Evolutionary conservation across 2,329 filamentous ascomycete species (phyloP).

Genomic region (Oidium heveae): DNA sequence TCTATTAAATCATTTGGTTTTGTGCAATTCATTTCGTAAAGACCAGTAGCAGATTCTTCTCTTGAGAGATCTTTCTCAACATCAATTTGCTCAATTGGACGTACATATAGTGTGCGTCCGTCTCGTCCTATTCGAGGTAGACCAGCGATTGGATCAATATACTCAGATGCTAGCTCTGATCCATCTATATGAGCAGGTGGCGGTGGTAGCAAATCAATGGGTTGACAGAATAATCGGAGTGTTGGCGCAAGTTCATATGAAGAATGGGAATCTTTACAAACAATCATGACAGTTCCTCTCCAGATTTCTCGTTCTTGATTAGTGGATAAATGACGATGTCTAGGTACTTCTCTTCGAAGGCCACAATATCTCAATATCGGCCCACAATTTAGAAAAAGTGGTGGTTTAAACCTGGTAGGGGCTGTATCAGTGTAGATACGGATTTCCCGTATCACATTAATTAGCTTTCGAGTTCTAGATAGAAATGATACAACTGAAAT

Average conservation of each 20-base stretch:
- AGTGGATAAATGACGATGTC: constrained; percentile 12
- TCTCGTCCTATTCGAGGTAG: constrained; percentile 65
- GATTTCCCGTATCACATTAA: constrained; percentile 14
- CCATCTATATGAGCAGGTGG: constrained; percentile 44
- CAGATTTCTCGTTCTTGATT: constrained; percentile 47
- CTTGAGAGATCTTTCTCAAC: constrained; percentile 55
- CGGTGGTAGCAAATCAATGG: constrained; percentile 56
- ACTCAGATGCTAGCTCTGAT: constrained; percentile 47
- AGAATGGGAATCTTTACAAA: constrained; percentile 64
- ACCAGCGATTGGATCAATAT: constrained; percentile 73
- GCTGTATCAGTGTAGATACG: constrained; percentile 13
- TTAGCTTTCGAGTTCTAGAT: constrained; percentile 12
- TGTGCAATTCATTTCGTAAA: constrained; percentile 47
- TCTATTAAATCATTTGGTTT: constrained; percentile 25
- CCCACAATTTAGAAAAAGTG: constrained; percentile 68
- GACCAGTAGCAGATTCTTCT: constrained; percentile 54
- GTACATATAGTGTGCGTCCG: constrained; percentile 68
- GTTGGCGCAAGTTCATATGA: constrained; percentile 62
- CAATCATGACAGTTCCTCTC: constrained; percentile 88
- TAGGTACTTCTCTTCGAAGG: constrained; percentile 34
- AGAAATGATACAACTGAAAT: too few species aligned
- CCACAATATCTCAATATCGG: constrained; percentile 79
- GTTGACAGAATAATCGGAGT: constrained; percentile 65
- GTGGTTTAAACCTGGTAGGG: constrained; percentile 56
- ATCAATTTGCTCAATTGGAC: constrained; percentile 65